Conservation (phyloP, 345 rosid genomes). For the Ceriops zippeliana region DNA sequence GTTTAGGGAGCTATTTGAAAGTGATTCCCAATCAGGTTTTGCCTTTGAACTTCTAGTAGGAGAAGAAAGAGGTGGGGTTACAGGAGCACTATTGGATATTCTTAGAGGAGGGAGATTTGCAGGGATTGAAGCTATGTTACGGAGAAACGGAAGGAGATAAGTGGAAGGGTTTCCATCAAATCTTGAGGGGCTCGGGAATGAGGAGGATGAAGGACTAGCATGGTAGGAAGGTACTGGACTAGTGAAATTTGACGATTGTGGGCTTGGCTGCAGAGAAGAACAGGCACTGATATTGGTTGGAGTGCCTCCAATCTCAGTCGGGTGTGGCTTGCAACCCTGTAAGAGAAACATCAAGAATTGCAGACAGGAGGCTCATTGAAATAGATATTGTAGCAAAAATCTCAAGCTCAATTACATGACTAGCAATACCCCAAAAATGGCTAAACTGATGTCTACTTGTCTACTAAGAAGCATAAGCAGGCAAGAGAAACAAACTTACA, state of each 20-base stretch:
- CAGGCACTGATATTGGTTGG: constrained; percentile 26
- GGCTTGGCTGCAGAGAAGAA: constrained; percentile 34
- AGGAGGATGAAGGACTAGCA: constrained; percentile 35
- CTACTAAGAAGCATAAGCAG: no score
- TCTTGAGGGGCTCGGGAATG: constrained; percentile 29
- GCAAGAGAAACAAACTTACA: no score
- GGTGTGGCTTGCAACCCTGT: constrained; percentile 31
- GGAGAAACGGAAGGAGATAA: constrained; percentile 32
- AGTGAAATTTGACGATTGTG: constrained; percentile 32
- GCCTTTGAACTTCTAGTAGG: constrained; percentile 27
- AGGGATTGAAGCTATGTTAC: constrained; percentile 33
- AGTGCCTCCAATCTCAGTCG: constrained; percentile 22
- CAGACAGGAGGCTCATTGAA: no score
- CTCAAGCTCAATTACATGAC: no score
- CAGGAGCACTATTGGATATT: constrained; percentile 38
- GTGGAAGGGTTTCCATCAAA: constrained; percentile 29
- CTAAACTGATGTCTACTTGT: no score
- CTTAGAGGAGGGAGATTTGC: constrained; percentile 31
- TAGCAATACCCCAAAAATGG: no score
- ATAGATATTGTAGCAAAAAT: no score
- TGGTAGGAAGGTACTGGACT: constrained; percentile 35
- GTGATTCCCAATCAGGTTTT: constrained; percentile 60
- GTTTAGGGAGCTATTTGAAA: constrained; percentile 46
- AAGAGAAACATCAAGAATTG: not conserved
- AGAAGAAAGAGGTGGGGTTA: constrained; percentile 35